Conservation (phyloP, 1,139 yeast species). For the Sugiyamaella castrensis region DNA sequence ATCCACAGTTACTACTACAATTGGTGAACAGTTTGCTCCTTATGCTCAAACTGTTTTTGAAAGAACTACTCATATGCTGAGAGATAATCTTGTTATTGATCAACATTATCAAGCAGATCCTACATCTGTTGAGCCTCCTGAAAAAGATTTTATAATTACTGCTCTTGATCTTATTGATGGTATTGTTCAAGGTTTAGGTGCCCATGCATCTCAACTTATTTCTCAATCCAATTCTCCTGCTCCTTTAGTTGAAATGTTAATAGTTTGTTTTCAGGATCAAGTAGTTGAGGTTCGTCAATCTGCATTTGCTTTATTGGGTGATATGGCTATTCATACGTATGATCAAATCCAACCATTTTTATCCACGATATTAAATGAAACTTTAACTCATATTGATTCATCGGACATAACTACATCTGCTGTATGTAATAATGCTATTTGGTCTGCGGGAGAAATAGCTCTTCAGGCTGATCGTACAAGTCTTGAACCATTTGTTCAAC, state of each 20-base stretch:
- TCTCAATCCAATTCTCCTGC: conserved; percentile 31
- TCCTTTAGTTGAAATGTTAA: conserved; percentile 60
- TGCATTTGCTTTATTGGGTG: conserved; percentile 88
- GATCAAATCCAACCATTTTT: conserved; percentile 58
- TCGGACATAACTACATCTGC: conserved; percentile 38
- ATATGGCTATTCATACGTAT: conserved; percentile 65
- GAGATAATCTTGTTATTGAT: conserved; percentile 65
- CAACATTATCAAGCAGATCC: conserved; percentile 67
- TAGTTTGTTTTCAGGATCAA: conserved; percentile 72
- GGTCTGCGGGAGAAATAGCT: conserved; percentile 89
- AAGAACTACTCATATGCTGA: conserved; percentile 68
- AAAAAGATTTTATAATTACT: conserved; percentile 86
- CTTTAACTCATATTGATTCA: conserved; percentile 61
- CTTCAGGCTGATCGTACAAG: conserved; percentile 50
- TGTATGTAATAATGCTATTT: conserved; percentile 82
- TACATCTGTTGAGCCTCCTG: conserved; percentile 63
- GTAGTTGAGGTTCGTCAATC: conserved; percentile 87
- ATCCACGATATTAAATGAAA: conserved; percentile 55
- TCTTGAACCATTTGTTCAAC: conserved; percentile 57
- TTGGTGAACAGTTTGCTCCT: conserved; percentile 82
- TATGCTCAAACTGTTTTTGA: conserved; percentile 87
- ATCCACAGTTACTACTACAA: conserved; percentile 84
- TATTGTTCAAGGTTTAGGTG: conserved; percentile 79
- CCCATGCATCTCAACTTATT: conserved; percentile 59
- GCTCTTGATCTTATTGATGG: conserved; percentile 90